Evolutionary conservation across 2,329 filamentous ascomycete species (phyloP).

Genomic region (Phyllosticta paracitricarpa): DNA sequence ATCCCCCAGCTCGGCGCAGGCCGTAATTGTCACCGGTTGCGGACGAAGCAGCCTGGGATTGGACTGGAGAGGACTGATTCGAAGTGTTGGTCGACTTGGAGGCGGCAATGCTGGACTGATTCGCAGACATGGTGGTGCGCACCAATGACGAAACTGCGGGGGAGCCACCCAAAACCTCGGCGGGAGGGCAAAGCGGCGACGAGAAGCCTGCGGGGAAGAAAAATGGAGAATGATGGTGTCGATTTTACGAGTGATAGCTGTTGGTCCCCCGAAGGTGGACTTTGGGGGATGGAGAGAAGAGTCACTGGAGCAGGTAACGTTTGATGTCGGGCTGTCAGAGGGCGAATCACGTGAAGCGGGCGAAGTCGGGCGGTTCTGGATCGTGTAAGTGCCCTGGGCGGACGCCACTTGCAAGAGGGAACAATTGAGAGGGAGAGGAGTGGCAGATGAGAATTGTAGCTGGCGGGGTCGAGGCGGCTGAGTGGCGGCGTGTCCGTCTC

Average conservation of each 20-base stretch:
- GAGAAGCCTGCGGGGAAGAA: not conserved
- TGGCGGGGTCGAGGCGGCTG: not conserved
- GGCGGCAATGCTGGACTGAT: slow-evolving; percentile 30
- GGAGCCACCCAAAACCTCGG: not conserved
- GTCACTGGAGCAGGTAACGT: slow-evolving; percentile 3
- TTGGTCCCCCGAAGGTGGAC: slow-evolving; percentile 10
- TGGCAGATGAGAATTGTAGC: not conserved
- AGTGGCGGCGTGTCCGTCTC: not conserved
- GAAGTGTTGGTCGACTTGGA: slow-evolving; percentile 31
- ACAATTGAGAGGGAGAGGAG: not conserved
- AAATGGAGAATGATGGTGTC: not conserved
- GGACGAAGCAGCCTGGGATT: slow-evolving; percentile 33
- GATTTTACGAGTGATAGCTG: not conserved
- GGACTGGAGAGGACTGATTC: slow-evolving; percentile 32
- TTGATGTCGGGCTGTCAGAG: not conserved
- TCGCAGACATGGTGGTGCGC: slow-evolving; percentile 31
- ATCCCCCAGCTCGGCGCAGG: slow-evolving; percentile 32
- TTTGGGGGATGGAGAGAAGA: slow-evolving; percentile 3
- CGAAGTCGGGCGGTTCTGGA: not conserved
- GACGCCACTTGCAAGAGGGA: not conserved
- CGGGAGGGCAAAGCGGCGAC: not conserved
- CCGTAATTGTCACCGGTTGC: slow-evolving; percentile 34
- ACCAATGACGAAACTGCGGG: slow-evolving; percentile 6
- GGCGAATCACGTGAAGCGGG: not conserved
- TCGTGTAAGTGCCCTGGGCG: not conserved